Evolutionary conservation across 768 basidiomycete genomes (phyloP).

Genomic region (Dioszegia crocea): DNA sequence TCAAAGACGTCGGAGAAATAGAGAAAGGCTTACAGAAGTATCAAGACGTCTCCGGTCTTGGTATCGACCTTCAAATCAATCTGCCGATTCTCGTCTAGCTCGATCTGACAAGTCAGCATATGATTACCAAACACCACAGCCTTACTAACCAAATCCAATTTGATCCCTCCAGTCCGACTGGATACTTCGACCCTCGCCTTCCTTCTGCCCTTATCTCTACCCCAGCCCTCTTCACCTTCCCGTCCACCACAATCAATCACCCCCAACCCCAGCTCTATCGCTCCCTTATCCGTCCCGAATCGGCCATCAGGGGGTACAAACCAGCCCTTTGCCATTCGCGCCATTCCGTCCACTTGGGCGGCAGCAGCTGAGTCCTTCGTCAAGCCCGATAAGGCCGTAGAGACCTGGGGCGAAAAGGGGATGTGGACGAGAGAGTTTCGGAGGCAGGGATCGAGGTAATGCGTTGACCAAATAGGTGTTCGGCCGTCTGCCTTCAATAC

Average conservation of each 20-base stretch:
- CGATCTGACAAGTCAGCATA: slow-evolving; percentile 19
- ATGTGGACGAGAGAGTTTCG: slow-evolving; percentile 20
- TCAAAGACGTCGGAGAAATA: not conserved
- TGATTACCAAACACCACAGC: not conserved
- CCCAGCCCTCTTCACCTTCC: slow-evolving; percentile 24
- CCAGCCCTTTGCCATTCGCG: slow-evolving; percentile 33
- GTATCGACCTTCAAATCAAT: slow-evolving; percentile 37
- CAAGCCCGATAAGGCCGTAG: slow-evolving; percentile 29
- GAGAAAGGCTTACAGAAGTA: slow-evolving; percentile 29
- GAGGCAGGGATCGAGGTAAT: slow-evolving; percentile 37
- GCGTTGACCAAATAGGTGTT: slow-evolving; percentile 45
- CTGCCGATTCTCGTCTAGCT: slow-evolving; percentile 32
- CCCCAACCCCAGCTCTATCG: slow-evolving; percentile 36
- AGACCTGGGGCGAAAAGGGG: slow-evolving; percentile 28
- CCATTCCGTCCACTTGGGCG: slow-evolving; percentile 41
- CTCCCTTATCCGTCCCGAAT: slow-evolving; percentile 34
- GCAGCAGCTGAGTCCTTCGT: slow-evolving; percentile 28
- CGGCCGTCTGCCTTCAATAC: slow-evolving; percentile 24
- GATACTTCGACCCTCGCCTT: slow-evolving; percentile 36
- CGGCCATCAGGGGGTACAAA: slow-evolving; percentile 34
- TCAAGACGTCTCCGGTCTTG: slow-evolving; percentile 36
- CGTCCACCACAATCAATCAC: slow-evolving; percentile 29
- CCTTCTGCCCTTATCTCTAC: slow-evolving; percentile 32
- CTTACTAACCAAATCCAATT: slow-evolving; percentile 37
- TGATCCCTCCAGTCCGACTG: slow-evolving; percentile 31